phyloP scores from a whole-genome alignment of 1,284 basidiomycete species.

The Trametes versicolor region DNA sequence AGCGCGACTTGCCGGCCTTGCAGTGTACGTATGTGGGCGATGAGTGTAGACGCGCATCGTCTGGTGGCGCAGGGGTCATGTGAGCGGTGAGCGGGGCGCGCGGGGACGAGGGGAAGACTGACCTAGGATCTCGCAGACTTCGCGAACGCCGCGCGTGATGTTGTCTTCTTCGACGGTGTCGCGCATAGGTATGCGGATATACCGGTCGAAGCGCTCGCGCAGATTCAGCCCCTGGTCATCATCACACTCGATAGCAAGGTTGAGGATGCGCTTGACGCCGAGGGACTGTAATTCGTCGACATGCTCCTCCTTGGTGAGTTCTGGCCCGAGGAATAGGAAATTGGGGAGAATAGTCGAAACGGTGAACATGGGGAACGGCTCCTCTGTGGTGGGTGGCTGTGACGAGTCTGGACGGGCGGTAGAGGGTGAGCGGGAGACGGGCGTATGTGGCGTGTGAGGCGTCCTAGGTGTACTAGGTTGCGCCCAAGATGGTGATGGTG shows the following conservation, averaged over 20 bases:
- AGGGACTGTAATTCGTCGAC: slow-evolving; percentile 75
- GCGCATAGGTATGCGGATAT: slow-evolving; percentile 89
- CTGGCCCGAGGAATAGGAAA: slow-evolving; percentile 92
- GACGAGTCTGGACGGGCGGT: slow-evolving; percentile 68
- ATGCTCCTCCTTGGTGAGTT: slow-evolving; percentile 80
- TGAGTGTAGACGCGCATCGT: slow-evolving; percentile 90
- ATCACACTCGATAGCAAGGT: slow-evolving; percentile 92
- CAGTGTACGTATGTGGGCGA: slow-evolving; percentile 96
- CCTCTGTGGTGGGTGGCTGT: slow-evolving; percentile 62
- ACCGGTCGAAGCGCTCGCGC: slow-evolving; percentile 78
- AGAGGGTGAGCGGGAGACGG: slow-evolving; percentile 57
- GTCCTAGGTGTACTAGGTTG: slow-evolving; percentile 35
- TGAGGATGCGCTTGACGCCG: slow-evolving; percentile 91
- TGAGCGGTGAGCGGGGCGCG: background rate
- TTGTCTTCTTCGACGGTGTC: slow-evolving; percentile 96
- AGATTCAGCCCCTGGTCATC: slow-evolving; percentile 80
- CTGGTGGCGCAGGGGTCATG: slow-evolving; percentile 57
- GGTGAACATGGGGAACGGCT: slow-evolving; percentile 70
- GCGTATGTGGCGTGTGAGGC: slow-evolving; percentile 45
- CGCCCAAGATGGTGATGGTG: slow-evolving; percentile 45
- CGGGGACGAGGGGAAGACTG: slow-evolving; percentile 43
- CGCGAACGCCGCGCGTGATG: slow-evolving; percentile 83
- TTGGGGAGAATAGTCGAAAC: slow-evolving; percentile 91
- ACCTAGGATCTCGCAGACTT: slow-evolving; percentile 91
- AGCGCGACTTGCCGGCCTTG: slow-evolving; percentile 95